Evolutionary conservation across 805 yeast genomes (phyloP).

Genomic region (Zygotorulaspora florentina): DNA sequence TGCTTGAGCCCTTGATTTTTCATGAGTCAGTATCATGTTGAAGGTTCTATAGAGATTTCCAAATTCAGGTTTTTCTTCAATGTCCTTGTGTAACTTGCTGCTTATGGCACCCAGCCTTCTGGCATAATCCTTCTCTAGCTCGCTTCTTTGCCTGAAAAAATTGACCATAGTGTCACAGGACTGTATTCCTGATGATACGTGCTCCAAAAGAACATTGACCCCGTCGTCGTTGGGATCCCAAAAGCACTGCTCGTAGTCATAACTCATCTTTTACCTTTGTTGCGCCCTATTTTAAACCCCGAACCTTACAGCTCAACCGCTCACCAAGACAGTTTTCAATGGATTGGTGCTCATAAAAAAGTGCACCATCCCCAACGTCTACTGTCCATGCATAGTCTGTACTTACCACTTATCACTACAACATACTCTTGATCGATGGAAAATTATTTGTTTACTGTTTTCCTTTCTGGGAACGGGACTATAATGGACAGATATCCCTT

Average conservation of each 20-base stretch:
- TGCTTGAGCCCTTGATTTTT: constrained; percentile 28
- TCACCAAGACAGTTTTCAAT: too few species aligned
- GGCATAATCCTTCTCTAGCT: constrained; percentile 33
- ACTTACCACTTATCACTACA: too few species aligned
- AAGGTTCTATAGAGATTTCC: constrained; percentile 26
- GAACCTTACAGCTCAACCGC: too few species aligned
- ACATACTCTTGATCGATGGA: background rate
- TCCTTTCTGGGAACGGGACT: background rate
- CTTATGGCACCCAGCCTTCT: constrained; percentile 34
- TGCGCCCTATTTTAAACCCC: background rate
- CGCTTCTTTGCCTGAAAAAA: constrained; percentile 31
- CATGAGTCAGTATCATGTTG: constrained; percentile 17
- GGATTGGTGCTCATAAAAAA: background rate
- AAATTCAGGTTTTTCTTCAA: constrained; percentile 25
- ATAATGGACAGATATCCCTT: background rate
- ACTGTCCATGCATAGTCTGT: too few species aligned
- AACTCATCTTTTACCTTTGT: constrained; percentile 15
- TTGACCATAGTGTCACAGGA: constrained; percentile 25
- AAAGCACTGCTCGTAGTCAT: constrained; percentile 31
- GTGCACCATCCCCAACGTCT: background rate
- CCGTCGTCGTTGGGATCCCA: constrained; percentile 37
- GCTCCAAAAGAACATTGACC: constrained; percentile 27
- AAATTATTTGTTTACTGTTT: constrained; percentile 2
- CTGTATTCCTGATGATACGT: constrained; percentile 28
- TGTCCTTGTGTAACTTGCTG: constrained; percentile 24